Evolutionary conservation across 768 basidiomycete species (phyloP).

Genomic region (Podaxis sp.): DNA sequence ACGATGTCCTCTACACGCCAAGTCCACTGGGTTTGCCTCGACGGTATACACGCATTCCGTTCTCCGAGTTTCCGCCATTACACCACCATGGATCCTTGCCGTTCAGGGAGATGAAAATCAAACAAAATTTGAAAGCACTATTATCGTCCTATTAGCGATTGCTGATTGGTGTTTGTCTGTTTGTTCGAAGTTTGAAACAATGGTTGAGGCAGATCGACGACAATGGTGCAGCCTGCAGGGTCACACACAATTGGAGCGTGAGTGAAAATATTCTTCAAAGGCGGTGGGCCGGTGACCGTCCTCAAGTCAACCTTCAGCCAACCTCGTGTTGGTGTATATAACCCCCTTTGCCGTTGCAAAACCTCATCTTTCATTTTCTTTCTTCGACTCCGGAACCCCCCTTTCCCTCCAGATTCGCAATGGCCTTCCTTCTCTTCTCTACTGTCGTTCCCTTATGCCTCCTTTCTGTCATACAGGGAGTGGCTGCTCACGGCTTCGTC

Average conservation of each 20-base stretch:
- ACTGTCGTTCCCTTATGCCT: constrained; percentile 19
- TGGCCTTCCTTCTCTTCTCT: constrained; percentile 17
- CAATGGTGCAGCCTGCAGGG: not conserved
- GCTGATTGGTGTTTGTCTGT: not conserved
- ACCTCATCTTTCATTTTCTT: constrained; percentile 60
- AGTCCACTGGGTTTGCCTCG: too few relatives aligned
- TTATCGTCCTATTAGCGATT: not conserved
- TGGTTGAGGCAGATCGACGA: not conserved
- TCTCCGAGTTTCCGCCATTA: too few relatives aligned
- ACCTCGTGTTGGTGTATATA: constrained; percentile 12
- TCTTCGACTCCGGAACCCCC: constrained; percentile 80
- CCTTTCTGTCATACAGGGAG: constrained; percentile 19
- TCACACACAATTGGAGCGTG: not conserved
- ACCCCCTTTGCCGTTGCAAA: constrained; percentile 32
- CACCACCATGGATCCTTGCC: not conserved
- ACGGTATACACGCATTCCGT: too few relatives aligned
- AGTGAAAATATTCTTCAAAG: not conserved
- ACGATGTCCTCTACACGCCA: not conserved
- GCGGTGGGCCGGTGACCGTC: constrained; percentile 18
- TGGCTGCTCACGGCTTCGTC: constrained; percentile 36
- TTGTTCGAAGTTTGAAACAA: not conserved
- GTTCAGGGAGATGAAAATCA: not conserved
- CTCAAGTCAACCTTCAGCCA: constrained; percentile 14
- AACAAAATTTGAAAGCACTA: not conserved
- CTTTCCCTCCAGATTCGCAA: constrained; percentile 90